Conservation (phyloP, 139 green algal genomes). For the Closterium sp. region DNA sequence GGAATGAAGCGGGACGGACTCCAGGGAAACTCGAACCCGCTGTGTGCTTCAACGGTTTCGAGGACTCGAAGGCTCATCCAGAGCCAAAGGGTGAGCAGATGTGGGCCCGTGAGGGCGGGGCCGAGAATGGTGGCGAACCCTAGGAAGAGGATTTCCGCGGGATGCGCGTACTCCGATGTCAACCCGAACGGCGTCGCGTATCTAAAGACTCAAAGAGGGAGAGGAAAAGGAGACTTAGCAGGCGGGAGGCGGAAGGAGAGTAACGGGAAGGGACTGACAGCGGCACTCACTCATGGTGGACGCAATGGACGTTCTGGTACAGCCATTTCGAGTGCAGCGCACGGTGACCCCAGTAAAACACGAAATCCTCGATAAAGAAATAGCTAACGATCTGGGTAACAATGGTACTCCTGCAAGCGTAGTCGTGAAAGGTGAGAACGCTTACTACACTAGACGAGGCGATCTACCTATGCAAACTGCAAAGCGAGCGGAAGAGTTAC, state of each 20-base stretch:
- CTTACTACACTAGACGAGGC: not conserved
- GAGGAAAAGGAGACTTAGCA: not conserved
- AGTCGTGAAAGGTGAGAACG: not conserved
- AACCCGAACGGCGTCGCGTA: conserved; percentile 55
- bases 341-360: conserved; percentile 58
- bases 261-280: not conserved
- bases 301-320: conserved; percentile 52
- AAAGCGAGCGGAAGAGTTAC: conserved; percentile 8
- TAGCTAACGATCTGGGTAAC: conserved; percentile 45
- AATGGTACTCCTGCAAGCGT: conserved; percentile 45
- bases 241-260: not conserved
- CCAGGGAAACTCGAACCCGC: conserved; percentile 57
- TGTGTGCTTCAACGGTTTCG: conserved; percentile 53
- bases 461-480: not conserved
- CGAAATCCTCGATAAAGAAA: conserved; percentile 59
- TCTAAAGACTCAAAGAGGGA: not conserved
- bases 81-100: conserved; percentile 56
- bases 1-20: conserved; percentile 48
- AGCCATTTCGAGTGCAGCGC: conserved; percentile 54
- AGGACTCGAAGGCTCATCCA: conserved; percentile 55
- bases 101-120: conserved; percentile 42
- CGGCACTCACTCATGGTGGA: conserved; percentile 54
- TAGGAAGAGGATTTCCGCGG: conserved; percentile 56
- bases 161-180: conserved; percentile 55
- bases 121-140: conserved; percentile 49